Evolutionary conservation across 495 filamentous ascomycete genomes (phyloP).

Genomic region (Aspergillus nanangensis): DNA sequence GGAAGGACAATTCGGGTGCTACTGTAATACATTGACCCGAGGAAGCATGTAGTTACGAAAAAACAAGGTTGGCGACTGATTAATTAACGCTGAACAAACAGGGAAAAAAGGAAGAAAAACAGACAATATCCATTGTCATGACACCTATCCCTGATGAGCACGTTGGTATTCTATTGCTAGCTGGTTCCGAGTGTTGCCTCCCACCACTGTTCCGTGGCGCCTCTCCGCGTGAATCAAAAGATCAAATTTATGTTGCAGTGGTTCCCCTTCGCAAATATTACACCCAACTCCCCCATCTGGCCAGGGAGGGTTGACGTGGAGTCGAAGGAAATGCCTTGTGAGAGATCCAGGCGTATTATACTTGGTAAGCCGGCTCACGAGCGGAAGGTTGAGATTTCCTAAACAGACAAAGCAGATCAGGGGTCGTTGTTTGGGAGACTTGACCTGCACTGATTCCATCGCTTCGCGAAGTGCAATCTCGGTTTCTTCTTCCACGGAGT

Average conservation of each 20-base stretch:
- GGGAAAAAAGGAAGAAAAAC: not conserved
- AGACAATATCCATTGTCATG: not conserved
- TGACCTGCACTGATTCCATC: slow-evolving; percentile 14
- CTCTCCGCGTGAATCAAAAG: slow-evolving; percentile 11
- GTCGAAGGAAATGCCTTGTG: slow-evolving; percentile 11
- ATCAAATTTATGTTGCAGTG: slow-evolving; percentile 9
- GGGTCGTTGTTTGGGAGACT: slow-evolving; percentile 6
- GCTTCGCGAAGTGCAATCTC: slow-evolving; percentile 12
- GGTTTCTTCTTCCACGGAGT: slow-evolving; percentile 4
- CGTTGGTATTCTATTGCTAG: not conserved
- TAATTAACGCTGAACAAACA: not conserved
- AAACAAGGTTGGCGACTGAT: not conserved
- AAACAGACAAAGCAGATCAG: slow-evolving; percentile 13
- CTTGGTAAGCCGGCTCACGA: slow-evolving; percentile 5
- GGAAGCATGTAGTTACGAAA: not conserved
- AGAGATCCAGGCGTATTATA: slow-evolving; percentile 10
- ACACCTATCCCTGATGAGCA: not conserved
- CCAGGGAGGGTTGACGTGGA: slow-evolving; percentile 14
- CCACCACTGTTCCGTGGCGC: slow-evolving; percentile 4
- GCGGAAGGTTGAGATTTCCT: slow-evolving; percentile 13
- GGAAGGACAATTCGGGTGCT: not conserved
- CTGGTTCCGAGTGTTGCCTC: slow-evolving; percentile 2
- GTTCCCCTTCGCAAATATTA: slow-evolving; percentile 7
- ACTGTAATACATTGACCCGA: not conserved
- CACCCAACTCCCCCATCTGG: slow-evolving; percentile 5